A percentile compares a stretch with the other conserved stretches of the same genome.
Evolutionary conservation across 2,329 filamentous ascomycete species (phyloP).

Genomic region (Aspergillus fijiensis): DNA sequence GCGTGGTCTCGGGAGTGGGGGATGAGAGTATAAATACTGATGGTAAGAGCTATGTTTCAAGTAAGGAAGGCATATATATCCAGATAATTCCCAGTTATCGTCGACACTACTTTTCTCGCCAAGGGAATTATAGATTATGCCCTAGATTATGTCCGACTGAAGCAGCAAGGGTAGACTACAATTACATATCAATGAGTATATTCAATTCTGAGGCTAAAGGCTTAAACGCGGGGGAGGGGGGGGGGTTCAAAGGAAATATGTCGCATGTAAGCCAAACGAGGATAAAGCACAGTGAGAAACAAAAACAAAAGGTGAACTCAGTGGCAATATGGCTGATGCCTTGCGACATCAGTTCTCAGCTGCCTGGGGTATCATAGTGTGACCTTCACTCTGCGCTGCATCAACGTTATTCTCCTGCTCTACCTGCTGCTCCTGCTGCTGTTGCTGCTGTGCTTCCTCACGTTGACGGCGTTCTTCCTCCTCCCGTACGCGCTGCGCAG

Average conservation of each 20-base stretch:
- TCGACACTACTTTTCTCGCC: no score
- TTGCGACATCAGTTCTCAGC: conserved; percentile 2
- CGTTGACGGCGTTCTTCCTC: conserved; percentile 26
- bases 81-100: no score
- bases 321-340: neutral
- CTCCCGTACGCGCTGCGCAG: conserved; percentile 30
- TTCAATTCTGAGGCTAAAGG: neutral
- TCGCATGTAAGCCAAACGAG: neutral
- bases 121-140: no score
- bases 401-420: neutral
- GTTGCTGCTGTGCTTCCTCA: conserved; percentile 18
- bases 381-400: conserved; percentile 3
- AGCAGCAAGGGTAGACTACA: neutral
- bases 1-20: neutral
- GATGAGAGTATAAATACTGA: no score
- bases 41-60: no score
- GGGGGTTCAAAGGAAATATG: neutral
- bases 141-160: no score
- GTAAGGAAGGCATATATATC: no score
- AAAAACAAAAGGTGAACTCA: neutral
- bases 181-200: neutral
- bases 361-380: conserved; percentile 16
- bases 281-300: neutral
- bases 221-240: neutral
- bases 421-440: conserved; percentile 14